Evolutionary conservation across 2,329 filamentous ascomycete species (phyloP).

Genomic region (Colletotrichum musicola): DNA sequence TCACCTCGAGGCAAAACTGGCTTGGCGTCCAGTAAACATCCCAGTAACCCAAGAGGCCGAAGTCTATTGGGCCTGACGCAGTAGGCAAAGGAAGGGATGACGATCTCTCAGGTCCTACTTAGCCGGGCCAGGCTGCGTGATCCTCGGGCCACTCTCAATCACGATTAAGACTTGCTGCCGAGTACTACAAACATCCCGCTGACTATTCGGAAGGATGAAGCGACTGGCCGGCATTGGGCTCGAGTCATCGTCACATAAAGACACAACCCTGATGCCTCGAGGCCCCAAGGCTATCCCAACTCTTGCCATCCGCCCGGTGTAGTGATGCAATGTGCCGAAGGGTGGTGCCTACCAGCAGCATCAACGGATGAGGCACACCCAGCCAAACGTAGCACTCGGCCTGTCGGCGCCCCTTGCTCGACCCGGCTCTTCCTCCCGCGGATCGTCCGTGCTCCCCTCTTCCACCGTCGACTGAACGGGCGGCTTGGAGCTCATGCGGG

Average conservation of each 20-base stretch:
- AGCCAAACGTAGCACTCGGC: constrained; percentile 30
- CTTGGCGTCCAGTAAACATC: too few relatives aligned
- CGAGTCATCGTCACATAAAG: neutral
- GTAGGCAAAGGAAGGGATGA: too few relatives aligned
- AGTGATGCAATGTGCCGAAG: too few relatives aligned
- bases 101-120: too few relatives aligned
- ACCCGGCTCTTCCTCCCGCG: constrained; percentile 31
- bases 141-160: too few relatives aligned
- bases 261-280: neutral
- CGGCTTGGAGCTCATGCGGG: constrained; percentile 34
- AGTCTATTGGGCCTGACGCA: too few relatives aligned
- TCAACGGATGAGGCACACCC: neutral
- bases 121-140: too few relatives aligned
- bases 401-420: constrained; percentile 29
- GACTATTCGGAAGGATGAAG: neutral
- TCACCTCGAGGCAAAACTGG: too few relatives aligned
- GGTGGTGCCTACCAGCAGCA: constrained; percentile 4
- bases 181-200: neutral
- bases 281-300: neutral
- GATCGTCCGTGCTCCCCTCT: constrained; percentile 32
- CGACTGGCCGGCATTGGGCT: neutral
- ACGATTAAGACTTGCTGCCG: neutral
- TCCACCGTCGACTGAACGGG: neutral
- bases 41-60: too few relatives aligned
- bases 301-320: neutral